Conservation (phyloP, 352 stramenopile genomes). For the Plasmopara muralis region DNA sequence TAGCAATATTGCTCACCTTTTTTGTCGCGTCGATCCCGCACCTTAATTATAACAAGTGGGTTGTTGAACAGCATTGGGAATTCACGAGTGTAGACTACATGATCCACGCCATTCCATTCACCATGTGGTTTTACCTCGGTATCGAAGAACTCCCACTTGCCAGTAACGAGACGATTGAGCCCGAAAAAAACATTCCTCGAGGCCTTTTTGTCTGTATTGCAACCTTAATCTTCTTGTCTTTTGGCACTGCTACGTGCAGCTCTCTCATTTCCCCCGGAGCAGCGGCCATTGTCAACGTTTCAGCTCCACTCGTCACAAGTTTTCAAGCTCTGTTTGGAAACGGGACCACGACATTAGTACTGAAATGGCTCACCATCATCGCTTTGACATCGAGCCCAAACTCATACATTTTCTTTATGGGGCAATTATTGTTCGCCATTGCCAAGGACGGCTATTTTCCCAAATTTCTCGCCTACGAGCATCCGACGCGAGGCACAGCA, state of each 20-base stretch:
- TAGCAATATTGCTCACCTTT: constrained; percentile 48
- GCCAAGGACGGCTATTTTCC: constrained; percentile 59
- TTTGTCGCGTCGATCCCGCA: constrained; percentile 44
- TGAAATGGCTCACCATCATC: constrained; percentile 62
- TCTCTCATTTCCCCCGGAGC: constrained; percentile 52
- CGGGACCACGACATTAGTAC: constrained; percentile 36
- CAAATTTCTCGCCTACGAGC: constrained; percentile 43
- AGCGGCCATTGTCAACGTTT: constrained; percentile 24
- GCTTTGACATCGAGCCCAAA: constrained; percentile 57
- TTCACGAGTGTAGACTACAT: constrained; percentile 37
- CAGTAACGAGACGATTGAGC: constrained; percentile 68
- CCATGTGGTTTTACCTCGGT: constrained; percentile 41
- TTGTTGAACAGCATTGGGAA: constrained; percentile 46
- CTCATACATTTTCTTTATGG: constrained; percentile 76
- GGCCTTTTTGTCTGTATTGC: constrained; percentile 50
- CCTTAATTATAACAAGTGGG: constrained; percentile 52
- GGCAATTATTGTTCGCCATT: constrained; percentile 53
- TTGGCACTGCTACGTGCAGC: constrained; percentile 58
- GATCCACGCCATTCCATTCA: constrained; percentile 51
- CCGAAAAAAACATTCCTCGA: constrained; percentile 58
- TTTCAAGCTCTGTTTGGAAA: constrained; percentile 64
- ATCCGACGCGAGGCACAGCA: constrained; percentile 22
- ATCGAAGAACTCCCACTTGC: constrained; percentile 63
- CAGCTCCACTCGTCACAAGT: constrained; percentile 22
- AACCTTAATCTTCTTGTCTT: constrained; percentile 53